Evolutionary conservation across 2,329 filamentous ascomycete genomes (phyloP).

Genomic region (Pseudogymnoascus sp.): DNA sequence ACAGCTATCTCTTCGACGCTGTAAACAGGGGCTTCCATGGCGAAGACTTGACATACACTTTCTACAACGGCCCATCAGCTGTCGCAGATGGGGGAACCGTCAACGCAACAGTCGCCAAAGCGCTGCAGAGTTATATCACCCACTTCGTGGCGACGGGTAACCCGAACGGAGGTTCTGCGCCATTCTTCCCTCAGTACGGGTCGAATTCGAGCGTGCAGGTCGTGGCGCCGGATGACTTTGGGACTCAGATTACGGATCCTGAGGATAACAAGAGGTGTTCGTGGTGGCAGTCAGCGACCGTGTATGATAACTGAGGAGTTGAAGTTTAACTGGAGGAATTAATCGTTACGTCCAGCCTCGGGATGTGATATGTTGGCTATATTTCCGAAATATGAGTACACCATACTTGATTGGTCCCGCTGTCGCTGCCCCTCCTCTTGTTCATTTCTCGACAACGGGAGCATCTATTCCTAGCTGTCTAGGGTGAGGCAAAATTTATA

Average conservation of each 20-base stretch:
- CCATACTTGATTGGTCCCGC: too few relatives aligned
- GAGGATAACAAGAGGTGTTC: background rate
- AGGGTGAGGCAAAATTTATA: too few relatives aligned
- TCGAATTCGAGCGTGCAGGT: constrained; percentile 12
- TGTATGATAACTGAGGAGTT: background rate
- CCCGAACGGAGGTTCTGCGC: constrained; percentile 25
- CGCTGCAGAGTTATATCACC: constrained; percentile 34
- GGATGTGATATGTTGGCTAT: background rate
- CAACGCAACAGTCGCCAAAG: constrained; percentile 29
- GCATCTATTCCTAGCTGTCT: too few relatives aligned
- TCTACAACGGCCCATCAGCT: constrained; percentile 37
- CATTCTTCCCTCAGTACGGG: constrained; percentile 24
- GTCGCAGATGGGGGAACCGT: constrained; percentile 17
- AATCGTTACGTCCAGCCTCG: background rate
- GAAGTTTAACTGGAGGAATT: background rate
- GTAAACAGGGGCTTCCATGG: constrained; percentile 48
- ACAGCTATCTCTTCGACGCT: constrained; percentile 45
- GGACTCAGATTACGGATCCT: background rate
- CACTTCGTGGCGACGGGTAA: constrained; percentile 31
- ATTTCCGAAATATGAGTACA: background rate
- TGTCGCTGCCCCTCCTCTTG: too few relatives aligned
- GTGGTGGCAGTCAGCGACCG: background rate
- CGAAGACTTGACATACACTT: constrained; percentile 47
- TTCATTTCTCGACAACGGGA: too few relatives aligned
- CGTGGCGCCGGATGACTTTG: background rate